Base-by-base conservation (phyloP, 352 stramenopile genomes). In the Globisporangium barbulae region DNA sequence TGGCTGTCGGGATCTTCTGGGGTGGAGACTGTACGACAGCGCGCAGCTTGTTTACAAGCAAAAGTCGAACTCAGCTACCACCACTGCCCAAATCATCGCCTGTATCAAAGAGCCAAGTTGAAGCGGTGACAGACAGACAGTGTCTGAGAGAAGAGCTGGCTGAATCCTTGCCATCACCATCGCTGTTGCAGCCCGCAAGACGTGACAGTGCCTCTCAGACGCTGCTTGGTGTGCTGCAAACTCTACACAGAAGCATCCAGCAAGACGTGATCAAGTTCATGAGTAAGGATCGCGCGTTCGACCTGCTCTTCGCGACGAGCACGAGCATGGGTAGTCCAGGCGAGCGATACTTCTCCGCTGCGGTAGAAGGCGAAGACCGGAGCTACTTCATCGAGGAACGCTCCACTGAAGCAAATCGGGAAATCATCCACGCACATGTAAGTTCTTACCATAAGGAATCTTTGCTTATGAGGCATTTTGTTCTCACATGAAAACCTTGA, bases 191-290 rank as follows among this genome's bases (percentile, higher is more conserved):
- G 57, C 19, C 8, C n/a, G 8, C 41, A 13, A 21, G 30, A 22
- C 21, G 60, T 57, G 53, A 68, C 13, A 48, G 30, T 6, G 61
- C 73, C 5, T 49, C 74, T 4, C 61, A 57, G 15, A 79, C 78
- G 5, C 60, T 89, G 28, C 33, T 87, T 35, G 53, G 53, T 4
- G 79, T 90, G 12, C 61, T 90, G 15, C 71, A 84, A 31, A 83
- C 73, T 4, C 59, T 90, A n/a, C 72, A 79, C 37, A 53, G 54
- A 49, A 73, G 72, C 53, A 83, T 90, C 22, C 68, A 61, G 19
- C 63, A 63, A 2, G 79, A 88, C 25, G 65, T 69, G 31, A 22
- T 57, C 25, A 41, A 52, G 7, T 88, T 90, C 63, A 70, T 59
- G 19, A 61, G 64, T 28, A 69, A 68, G 19, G 72, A 48, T 33